Evolutionary conservation across 1,284 basidiomycete species (phyloP).

Genomic region (Tilletiopsis washingtonensis): DNA sequence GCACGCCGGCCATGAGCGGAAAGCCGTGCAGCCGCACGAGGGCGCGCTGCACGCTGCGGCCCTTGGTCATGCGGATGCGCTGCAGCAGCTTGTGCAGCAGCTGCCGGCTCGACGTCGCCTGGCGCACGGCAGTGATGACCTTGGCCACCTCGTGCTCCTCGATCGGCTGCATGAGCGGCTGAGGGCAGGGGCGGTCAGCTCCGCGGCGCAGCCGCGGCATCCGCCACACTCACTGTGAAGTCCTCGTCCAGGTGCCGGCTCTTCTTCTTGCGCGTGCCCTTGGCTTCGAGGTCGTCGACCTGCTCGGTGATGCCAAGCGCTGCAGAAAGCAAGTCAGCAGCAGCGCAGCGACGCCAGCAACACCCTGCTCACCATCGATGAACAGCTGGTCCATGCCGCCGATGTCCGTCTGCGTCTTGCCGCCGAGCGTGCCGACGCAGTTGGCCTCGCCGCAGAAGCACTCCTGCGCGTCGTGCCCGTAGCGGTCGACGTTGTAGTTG

Average conservation of each 20-base stretch:
- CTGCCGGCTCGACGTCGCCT: slow-evolving; percentile 70
- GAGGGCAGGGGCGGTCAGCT: neutral
- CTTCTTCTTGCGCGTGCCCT: slow-evolving; percentile 83
- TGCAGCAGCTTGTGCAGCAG: slow-evolving; percentile 76
- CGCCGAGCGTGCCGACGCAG: slow-evolving; percentile 91
- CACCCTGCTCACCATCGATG: slow-evolving; percentile 87
- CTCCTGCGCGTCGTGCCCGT: slow-evolving; percentile 89
- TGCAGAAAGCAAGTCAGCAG: too few species aligned
- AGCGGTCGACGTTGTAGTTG: slow-evolving; percentile 99
- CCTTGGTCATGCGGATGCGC: slow-evolving; percentile 81
- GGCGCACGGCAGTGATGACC: slow-evolving; percentile 81
- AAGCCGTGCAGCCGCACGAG: slow-evolving; percentile 90
- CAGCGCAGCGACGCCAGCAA: too few species aligned
- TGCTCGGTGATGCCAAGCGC: slow-evolving; percentile 93
- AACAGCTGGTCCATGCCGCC: slow-evolving; percentile 86
- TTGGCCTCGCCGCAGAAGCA: slow-evolving; percentile 95
- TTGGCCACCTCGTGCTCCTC: slow-evolving; percentile 74
- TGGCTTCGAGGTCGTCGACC: slow-evolving; percentile 66
- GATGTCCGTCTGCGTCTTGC: slow-evolving; percentile 96
- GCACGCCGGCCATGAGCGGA: slow-evolving; percentile 78
- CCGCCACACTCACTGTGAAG: slow-evolving; percentile 53
- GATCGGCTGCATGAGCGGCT: slow-evolving; percentile 63
- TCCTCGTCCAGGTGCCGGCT: slow-evolving; percentile 89
- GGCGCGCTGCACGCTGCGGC: slow-evolving; percentile 68
- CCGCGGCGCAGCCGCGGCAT: neutral